Percentiles rank a stretch among this genome's conserved stretches.
These are phyloP conservation scores for Monilinia fructigena DNA, from an alignment of 2,329 filamentous ascomycete genomes.

Conservation along the genomic window DNA sequence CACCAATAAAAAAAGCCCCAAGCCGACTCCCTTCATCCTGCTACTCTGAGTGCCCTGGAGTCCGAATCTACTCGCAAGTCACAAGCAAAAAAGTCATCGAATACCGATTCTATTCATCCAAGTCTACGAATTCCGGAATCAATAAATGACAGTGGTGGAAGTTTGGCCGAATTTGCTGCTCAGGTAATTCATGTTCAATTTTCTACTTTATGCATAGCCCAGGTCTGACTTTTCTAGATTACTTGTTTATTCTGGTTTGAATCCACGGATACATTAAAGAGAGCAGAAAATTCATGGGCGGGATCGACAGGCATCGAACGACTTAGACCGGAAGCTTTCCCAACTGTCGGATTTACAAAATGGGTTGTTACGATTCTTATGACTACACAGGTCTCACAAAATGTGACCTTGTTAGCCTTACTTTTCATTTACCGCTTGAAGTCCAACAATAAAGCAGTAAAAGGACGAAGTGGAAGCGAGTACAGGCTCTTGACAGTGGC, in stretches of 20 bases:
- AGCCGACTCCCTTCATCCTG: not conserved
- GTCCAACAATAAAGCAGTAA: conserved; percentile 82
- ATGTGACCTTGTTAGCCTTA: conserved; percentile 85
- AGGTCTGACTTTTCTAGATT: conserved; percentile 56
- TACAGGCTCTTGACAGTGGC: conserved; percentile 91
- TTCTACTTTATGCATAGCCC: not conserved
- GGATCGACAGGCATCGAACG: conserved; percentile 47
- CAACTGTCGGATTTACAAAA: conserved; percentile 79
- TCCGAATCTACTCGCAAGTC: conserved; percentile 20
- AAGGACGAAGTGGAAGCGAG: conserved; percentile 89
- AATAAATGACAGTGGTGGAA: conserved; percentile 74
- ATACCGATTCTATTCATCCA: conserved; percentile 34
- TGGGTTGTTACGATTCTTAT: conserved; percentile 90
- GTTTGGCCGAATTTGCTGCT: conserved; percentile 77
- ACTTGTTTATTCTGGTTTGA: conserved; percentile 99
- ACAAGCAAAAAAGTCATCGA: conserved; percentile 31
- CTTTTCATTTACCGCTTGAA: conserved; percentile 93
- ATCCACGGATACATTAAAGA: conserved; percentile 72
- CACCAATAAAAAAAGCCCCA: not conserved
- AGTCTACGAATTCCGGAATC: conserved; percentile 68
- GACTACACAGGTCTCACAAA: conserved; percentile 94
- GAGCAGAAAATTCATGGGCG: conserved; percentile 57
- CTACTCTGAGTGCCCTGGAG: not conserved
- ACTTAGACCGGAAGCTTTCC: conserved; percentile 70
- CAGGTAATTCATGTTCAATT: conserved; percentile 55